A percentile compares a stretch with the other conserved stretches of the same genome.
These are phyloP conservation scores for Bruguiera parviflora DNA, from an alignment of 345 rosid genomes.

Conservation along the genomic window DNA sequence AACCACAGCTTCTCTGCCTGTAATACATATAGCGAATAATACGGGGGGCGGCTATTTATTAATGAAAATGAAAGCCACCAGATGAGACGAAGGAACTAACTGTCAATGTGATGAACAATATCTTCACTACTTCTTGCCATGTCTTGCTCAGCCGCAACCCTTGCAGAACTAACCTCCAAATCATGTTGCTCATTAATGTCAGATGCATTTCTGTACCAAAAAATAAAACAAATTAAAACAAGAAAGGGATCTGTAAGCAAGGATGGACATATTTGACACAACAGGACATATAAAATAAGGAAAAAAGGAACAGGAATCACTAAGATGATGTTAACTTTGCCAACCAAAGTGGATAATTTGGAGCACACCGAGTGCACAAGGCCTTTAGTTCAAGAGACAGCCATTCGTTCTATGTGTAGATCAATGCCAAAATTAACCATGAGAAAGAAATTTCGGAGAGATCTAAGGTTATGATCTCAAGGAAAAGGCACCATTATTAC, in stretches of 20 bases:
- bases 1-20: too few species aligned
- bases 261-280: too few species aligned
- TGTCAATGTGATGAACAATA: conserved; percentile 44
- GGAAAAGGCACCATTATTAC: conserved; percentile 23
- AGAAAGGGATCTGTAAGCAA: too few species aligned
- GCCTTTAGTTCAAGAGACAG: not conserved
- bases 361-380: too few species aligned
- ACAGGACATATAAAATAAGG: too few species aligned
- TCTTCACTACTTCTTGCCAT: conserved; percentile 44
- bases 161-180: conserved; percentile 58
- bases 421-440: not conserved
- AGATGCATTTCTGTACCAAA: conserved; percentile 51
- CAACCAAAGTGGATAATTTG: not conserved
- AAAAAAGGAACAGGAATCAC: not conserved
- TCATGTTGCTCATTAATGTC: conserved; percentile 68
- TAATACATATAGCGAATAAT: too few species aligned
- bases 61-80: not conserved
- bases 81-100: conserved; percentile 41
- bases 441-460: too few species aligned
- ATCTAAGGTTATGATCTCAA: not conserved
- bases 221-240: not conserved
- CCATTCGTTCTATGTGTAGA: not conserved
- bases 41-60: not conserved
- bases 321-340: not conserved
- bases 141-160: conserved; percentile 63